These are phyloP conservation scores for Colletotrichum spinosum DNA, from an alignment of 2,329 filamentous ascomycete genomes.

Conservation along the genomic window DNA sequence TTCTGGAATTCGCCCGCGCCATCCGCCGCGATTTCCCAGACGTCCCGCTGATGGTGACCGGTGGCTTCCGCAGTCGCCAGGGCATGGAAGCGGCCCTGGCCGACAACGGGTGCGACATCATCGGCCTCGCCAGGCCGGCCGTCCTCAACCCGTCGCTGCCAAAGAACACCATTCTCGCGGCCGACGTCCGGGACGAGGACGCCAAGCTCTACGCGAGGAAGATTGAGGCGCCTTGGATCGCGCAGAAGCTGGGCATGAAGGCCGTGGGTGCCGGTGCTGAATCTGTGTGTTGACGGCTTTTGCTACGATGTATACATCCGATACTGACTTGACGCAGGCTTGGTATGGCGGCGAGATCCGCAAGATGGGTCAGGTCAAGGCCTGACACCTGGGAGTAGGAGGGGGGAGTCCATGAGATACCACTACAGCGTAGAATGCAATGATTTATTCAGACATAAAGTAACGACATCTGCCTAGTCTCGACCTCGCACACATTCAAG, in stretches of 20 bases:
- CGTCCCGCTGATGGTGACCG: conserved; percentile 68
- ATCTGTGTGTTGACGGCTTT: conserved; percentile 35
- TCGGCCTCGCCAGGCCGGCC: conserved; percentile 54
- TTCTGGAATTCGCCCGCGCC: conserved; percentile 72
- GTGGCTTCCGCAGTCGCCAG: conserved; percentile 67
- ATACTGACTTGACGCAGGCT: background rate
- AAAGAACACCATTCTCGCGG: conserved; percentile 49
- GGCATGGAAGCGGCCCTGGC: conserved; percentile 55
- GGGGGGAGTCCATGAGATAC: background rate
- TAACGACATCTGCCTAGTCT: too few species aligned
- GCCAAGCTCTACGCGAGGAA: conserved; percentile 46
- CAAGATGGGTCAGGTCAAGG: conserved; percentile 14
- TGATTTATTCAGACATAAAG: too few species aligned
- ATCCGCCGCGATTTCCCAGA: conserved; percentile 58
- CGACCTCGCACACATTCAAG: too few species aligned
- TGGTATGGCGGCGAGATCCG: conserved; percentile 30
- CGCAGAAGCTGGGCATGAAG: conserved; percentile 40
- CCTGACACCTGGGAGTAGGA: background rate
- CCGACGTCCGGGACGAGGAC: conserved; percentile 47
- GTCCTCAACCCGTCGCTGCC: conserved; percentile 53
- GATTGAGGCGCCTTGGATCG: conserved; percentile 41
- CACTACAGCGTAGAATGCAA: background rate
- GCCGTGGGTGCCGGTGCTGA: conserved; percentile 40
- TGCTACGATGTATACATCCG: too few species aligned
- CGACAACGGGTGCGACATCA: conserved; percentile 53